A percentile compares a stretch with the other conserved stretches of the same genome.
These are phyloP conservation scores for Carex sylvatica DNA, from an alignment of 202 grass and related monocot genomes.

Conservation along the genomic window DNA sequence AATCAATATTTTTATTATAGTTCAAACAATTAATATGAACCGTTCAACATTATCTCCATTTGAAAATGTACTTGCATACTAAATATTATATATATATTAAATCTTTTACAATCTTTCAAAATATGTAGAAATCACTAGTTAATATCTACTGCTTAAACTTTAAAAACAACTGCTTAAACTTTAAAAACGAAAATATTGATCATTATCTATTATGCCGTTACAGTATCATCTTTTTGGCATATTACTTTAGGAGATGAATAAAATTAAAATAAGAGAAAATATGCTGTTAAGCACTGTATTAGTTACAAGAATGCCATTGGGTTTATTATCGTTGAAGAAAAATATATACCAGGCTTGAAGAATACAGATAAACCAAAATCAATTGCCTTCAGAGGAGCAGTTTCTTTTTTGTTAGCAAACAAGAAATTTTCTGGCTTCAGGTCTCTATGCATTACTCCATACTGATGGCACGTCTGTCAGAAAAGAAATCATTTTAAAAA, in stretches of 20 bases:
- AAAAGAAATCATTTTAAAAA: not conserved
- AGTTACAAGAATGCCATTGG: not conserved
- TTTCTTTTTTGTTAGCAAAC: conserved; percentile 57
- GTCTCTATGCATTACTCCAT: conserved; percentile 74
- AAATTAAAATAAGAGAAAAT: not conserved
- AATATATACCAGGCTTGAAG: conserved; percentile 62
- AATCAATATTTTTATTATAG: no score
- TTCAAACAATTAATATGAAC: no score
- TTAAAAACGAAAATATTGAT: not conserved
- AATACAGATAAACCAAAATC: conserved; percentile 81
- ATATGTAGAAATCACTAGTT: no score
- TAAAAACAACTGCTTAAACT: no score
- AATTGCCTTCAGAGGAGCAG: conserved; percentile 63
- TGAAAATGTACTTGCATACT: no score
- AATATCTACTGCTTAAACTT: no score
- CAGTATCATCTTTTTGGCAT: not conserved
- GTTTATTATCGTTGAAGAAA: conserved; percentile 1
- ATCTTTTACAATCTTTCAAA: no score
- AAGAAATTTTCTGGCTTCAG: conserved; percentile 82
- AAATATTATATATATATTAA: no score
- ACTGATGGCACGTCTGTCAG: conserved; percentile 57
- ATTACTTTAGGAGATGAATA: not conserved
- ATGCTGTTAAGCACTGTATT: no score
- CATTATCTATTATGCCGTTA: not conserved
- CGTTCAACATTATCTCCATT: no score